A percentile compares a stretch with the other conserved stretches of the same genome.
Conservation (phyloP, 345 rosid species). For the Boechera retrofracta region DNA sequence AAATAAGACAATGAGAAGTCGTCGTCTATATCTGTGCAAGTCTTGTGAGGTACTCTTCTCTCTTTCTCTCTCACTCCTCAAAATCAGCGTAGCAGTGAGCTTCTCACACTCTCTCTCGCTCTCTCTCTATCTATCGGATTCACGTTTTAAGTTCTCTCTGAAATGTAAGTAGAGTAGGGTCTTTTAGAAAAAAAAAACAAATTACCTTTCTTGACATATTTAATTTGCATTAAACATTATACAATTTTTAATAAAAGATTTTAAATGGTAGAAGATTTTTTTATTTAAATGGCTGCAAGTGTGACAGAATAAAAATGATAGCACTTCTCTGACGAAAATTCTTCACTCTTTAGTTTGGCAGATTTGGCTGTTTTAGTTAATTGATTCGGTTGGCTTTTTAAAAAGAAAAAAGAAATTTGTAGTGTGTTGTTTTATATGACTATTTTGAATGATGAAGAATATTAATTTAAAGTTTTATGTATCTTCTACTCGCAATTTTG, state of each 20-base stretch:
- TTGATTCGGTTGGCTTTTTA: background rate
- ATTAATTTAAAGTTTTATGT: background rate
- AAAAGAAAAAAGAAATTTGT: too few relatives aligned
- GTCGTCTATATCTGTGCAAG: constrained; percentile 36
- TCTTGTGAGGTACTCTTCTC: constrained; percentile 49
- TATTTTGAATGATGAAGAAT: background rate
- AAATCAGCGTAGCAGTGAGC: constrained; percentile 51
- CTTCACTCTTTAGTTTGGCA: constrained; percentile 16
- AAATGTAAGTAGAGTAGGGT: constrained; percentile 30
- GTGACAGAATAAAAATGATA: constrained; percentile 34
- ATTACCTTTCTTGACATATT: constrained; percentile 32
- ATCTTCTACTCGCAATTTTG: background rate
- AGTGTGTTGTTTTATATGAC: background rate
- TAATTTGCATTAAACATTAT: background rate
- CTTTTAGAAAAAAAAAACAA: background rate
- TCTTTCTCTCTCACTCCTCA: constrained; percentile 47
- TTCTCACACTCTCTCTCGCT: constrained; percentile 29
- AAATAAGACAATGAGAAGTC: constrained; percentile 23
- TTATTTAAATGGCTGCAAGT: background rate
- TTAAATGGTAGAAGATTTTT: background rate
- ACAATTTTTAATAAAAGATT: background rate
- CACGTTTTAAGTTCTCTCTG: constrained; percentile 45
- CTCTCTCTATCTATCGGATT: constrained; percentile 26
- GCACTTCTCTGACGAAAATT: constrained; percentile 9
- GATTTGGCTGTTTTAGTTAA: constrained; percentile 30